Conservation (phyloP, 1,139 yeast genomes). For the Arxiozyma telluris region DNA sequence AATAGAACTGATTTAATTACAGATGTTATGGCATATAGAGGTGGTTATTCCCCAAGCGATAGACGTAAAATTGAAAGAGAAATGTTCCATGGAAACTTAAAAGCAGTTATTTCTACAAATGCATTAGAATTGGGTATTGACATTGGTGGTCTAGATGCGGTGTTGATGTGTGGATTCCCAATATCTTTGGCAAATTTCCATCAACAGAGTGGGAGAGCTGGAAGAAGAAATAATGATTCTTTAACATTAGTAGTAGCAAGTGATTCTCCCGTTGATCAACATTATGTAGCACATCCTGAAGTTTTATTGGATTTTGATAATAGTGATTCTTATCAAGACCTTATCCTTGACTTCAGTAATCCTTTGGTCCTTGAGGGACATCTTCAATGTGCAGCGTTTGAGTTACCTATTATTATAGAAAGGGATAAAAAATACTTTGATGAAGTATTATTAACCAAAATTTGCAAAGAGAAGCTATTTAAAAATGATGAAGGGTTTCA, state of each 20-base stretch:
- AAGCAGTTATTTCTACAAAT: slow-evolving; percentile 88
- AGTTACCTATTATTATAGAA: slow-evolving; percentile 49
- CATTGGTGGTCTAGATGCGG: slow-evolving; percentile 86
- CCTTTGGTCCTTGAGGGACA: slow-evolving; percentile 63
- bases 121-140: slow-evolving; percentile 94
- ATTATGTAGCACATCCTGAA: slow-evolving; percentile 63
- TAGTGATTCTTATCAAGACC: slow-evolving; percentile 38
- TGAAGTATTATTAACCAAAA: slow-evolving; percentile 30
- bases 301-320: slow-evolving; percentile 43
- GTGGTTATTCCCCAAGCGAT: slow-evolving; percentile 84
- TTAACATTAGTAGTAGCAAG: slow-evolving; percentile 79
- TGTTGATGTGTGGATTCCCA: slow-evolving; percentile 87
- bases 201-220: slow-evolving; percentile 96
- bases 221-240: slow-evolving; percentile 68
- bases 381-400: slow-evolving; percentile 91
- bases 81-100: slow-evolving; percentile 77
- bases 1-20: slow-evolving; percentile 40
- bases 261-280: slow-evolving; percentile 78
- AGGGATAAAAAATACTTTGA: slow-evolving; percentile 53
- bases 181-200: slow-evolving; percentile 75
- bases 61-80: slow-evolving; percentile 78
- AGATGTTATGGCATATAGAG: slow-evolving; percentile 85
- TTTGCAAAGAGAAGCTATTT: slow-evolving; percentile 40
- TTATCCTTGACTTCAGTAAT: slow-evolving; percentile 45
- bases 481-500: slow-evolving; percentile 47